Base-by-base conservation (phyloP, 106 monocot species). In the Dendrobium officinale region DNA sequence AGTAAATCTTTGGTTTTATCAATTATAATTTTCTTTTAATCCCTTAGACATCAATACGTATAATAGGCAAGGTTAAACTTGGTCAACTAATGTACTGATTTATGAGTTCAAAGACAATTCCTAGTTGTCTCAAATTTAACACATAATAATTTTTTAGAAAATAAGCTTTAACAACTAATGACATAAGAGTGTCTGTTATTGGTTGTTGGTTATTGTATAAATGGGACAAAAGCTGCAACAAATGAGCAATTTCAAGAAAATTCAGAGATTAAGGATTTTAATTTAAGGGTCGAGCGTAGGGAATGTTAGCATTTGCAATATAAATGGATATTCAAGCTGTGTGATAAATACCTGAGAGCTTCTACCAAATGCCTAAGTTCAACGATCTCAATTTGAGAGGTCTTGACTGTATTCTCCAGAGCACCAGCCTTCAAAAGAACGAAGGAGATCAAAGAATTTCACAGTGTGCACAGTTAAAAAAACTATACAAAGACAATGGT, bases 321-420 rank as follows among this genome's bases (percentile, higher is more conserved):
- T 77, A 77, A 77, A 77, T 77, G 42, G 29, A 19, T 24, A 51
- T 18, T 17, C 48, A 67, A 73, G 44, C 42, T 44, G 59, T 40
- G 47, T 58, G 42, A 42, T 42, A 80, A 26, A 51, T 86, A 99
- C 99, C 95, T 95, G 73, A 99, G 91, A 37, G 86, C 89, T 80
- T 99, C 99, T 20, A 93, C 99, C 79, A 93, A 84, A 85, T 88
- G 91, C 77, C 91, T 90, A 79, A 95, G 79, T 81, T 95, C 95
- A 78, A 90, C 77, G 20, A 99, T 99, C 85, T 95, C 88, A 17
- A 88, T 49, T 55, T 95, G 91, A 85, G 99, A 99, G 79, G 89
- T 83, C 86, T 99, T 99, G 20, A 99, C 91, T 13, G 93, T 99
- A 79, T 83, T 91, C 85, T 91, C 95, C 77, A 99, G 80, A 55